phyloP scores from a whole-genome alignment of 306 rosid genomes.

The Gillenia trifoliata region DNA sequence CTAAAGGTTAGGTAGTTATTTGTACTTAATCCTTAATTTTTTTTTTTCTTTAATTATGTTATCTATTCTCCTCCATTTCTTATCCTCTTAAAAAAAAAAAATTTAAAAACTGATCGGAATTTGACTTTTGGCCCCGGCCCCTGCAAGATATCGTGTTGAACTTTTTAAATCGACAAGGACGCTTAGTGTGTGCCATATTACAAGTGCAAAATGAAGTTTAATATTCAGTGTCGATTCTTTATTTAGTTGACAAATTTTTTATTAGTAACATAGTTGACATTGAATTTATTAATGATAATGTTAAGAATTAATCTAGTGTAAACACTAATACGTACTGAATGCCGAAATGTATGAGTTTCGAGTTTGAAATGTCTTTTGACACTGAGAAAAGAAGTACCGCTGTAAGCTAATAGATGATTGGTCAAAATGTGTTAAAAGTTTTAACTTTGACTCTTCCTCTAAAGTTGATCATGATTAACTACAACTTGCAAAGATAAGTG shows the following conservation, averaged over 20 bases:
- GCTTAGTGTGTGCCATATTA: neutral
- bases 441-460: too few relatives aligned
- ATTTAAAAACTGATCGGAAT: neutral
- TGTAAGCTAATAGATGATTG: too few relatives aligned
- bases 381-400: too few relatives aligned
- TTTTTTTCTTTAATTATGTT: neutral
- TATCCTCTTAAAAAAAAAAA: neutral
- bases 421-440: too few relatives aligned
- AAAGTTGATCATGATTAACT: too few relatives aligned
- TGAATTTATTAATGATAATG: neutral
- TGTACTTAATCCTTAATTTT: too few relatives aligned
- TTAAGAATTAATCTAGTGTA: too few relatives aligned
- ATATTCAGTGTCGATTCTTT: neutral
- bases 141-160: neutral
- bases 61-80: too few relatives aligned
- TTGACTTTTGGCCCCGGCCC: conserved; percentile 11
- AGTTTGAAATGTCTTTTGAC: too few relatives aligned
- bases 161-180: neutral
- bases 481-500: too few relatives aligned
- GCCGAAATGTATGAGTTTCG: neutral
- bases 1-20: too few relatives aligned
- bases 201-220: neutral
- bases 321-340: too few relatives aligned
- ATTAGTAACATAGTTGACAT: neutral
- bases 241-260: conserved; percentile 12